Evolutionary conservation across 1,284 basidiomycete genomes (phyloP).

Genomic region (Fomitopsis schrenkii): DNA sequence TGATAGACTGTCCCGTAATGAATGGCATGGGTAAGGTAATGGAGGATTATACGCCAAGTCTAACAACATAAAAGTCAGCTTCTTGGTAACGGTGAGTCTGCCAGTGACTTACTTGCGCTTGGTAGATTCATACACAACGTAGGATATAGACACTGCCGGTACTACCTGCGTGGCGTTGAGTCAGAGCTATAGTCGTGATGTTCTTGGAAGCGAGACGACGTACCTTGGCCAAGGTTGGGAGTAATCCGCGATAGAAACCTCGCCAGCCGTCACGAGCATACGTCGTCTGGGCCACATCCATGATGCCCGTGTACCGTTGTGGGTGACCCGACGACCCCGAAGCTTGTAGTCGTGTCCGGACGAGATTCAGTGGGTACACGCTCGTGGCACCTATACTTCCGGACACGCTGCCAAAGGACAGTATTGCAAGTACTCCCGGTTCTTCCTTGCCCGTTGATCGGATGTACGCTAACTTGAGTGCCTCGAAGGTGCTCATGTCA

Average conservation of each 20-base stretch:
- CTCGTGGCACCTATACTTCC: constrained; percentile 90
- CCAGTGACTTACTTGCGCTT: constrained; percentile 59
- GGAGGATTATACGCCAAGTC: constrained; percentile 43
- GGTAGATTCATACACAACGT: constrained; percentile 84
- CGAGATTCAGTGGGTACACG: constrained; percentile 91
- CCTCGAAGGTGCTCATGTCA: constrained; percentile 95
- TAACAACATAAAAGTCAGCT: constrained; percentile 18
- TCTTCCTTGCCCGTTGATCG: constrained; percentile 80
- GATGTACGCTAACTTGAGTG: constrained; percentile 81
- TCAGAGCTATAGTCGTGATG: not conserved
- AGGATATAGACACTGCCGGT: constrained; percentile 92
- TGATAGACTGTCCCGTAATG: not conserved
- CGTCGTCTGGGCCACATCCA: constrained; percentile 84
- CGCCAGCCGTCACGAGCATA: constrained; percentile 86
- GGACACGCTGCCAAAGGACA: constrained; percentile 86
- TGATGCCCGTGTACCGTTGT: constrained; percentile 81
- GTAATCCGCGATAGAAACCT: constrained; percentile 92
- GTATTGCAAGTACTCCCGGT: constrained; percentile 76
- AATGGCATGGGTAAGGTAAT: not conserved
- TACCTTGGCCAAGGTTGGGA: constrained; percentile 90
- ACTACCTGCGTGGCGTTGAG: constrained; percentile 59
- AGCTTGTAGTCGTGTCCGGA: constrained; percentile 93
- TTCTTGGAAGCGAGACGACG: not conserved
- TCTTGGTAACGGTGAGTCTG: not conserved
- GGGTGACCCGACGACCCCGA: constrained; percentile 93